Evolutionary conservation across 73 alveolate genomes (phyloP).

Genomic region (Durusdinium trenchii): DNA sequence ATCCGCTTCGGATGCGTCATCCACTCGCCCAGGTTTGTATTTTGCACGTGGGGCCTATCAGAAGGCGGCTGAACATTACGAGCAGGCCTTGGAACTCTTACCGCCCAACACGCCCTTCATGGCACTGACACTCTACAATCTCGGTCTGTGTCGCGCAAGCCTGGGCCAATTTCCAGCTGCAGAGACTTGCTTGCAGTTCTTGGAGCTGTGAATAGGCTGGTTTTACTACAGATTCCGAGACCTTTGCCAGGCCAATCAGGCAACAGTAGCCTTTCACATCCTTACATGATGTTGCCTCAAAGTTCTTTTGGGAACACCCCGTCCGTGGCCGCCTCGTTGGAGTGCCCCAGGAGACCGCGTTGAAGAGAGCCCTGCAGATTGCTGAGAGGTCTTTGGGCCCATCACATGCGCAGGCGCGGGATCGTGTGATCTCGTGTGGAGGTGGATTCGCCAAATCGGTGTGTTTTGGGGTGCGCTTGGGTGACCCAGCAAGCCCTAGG

Average conservation of each 20-base stretch:
- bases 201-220: too few species aligned
- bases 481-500: too few species aligned
- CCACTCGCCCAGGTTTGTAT: too few species aligned
- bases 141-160: constrained; percentile 28
- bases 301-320: too few species aligned
- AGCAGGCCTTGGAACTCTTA: neutral
- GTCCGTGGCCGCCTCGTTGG: too few species aligned
- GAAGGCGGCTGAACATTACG: neutral
- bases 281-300: neutral
- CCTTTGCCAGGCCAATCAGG: neutral
- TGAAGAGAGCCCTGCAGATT: constrained; percentile 15
- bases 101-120: constrained; percentile 23
- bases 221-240: neutral
- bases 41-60: neutral
- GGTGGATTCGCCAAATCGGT: too few species aligned
- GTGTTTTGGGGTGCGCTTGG: too few species aligned
- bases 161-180: constrained; percentile 30
- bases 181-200: too few species aligned
- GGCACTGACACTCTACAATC: constrained; percentile 35
- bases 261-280: neutral
- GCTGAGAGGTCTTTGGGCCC: constrained; percentile 8
- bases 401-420: too few species aligned
- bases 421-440: too few species aligned
- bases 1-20: too few species aligned
- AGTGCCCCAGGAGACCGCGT: constrained; percentile 5